A percentile compares a stretch with the other conserved stretches of the same genome.
Conservation (phyloP, 106 monocot species). For the Narthecium ossifragum region DNA sequence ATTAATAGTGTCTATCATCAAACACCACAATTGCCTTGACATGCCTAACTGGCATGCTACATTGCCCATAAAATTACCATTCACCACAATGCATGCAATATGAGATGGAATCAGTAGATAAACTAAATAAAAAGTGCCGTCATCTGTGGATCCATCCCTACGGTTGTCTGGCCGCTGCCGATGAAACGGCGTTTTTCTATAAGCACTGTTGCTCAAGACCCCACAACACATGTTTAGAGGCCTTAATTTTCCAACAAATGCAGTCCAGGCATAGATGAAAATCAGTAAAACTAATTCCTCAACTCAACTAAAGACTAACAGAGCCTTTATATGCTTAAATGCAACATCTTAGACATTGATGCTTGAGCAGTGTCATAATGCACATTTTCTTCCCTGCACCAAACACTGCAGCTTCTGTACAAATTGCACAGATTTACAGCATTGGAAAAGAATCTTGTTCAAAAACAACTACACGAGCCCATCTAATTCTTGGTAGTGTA, state of each 20-base stretch:
- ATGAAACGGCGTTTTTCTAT: constrained; percentile 6
- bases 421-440: background rate
- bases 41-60: background rate
- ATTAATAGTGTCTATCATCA: no score
- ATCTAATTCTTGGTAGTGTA: background rate
- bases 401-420: no score
- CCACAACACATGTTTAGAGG: background rate
- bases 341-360: no score
- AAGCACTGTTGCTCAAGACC: background rate
- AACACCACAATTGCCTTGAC: no score
- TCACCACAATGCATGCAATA: constrained; percentile 1
- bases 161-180: constrained; percentile 32
- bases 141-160: constrained; percentile 22
- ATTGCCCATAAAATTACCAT: no score
- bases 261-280: background rate
- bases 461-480: background rate
- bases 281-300: no score
- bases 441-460: no score
- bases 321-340: no score
- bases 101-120: constrained; percentile 31
- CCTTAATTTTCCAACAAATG: constrained; percentile 1
- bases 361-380: no score
- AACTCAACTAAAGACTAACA: no score
- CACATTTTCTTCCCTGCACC: no score
- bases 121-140: background rate